Base-by-base conservation (phyloP, 179 eudicot species). In the Gypsophila paniculata region DNA sequence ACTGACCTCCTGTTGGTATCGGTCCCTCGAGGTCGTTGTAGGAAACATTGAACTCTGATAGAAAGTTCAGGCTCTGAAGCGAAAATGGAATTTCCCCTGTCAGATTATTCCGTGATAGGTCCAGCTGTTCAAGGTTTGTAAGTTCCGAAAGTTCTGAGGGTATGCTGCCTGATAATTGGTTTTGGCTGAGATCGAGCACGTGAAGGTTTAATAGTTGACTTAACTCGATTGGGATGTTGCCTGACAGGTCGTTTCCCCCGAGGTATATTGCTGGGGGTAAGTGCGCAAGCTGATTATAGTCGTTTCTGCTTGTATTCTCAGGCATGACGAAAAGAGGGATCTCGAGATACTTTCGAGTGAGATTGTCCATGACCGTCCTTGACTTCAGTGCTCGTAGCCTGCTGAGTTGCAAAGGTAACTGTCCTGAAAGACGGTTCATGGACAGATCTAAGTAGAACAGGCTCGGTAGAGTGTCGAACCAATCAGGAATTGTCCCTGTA, bases 1-100 rank as follows among this genome's bases (percentile, higher is more conserved):
- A 85, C 74, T 91, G 97, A 29, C 88, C 90, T 58, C 97, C 97
- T 34, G 82, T 77, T 61, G 97, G 96, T 82, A 89, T 82, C 19
- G 81, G 79, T 61, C 97, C 97, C 39, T 85, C 72, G 17, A 91
- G 95, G 73, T 82, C 74, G 71, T 91, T 91, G 85, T 85, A 21
- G 25, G 97, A 86, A n/a, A 89, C 90, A 70, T 83, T 86, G 80
- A 91, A 89, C 25, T 34, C 81, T 6, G 97, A 89, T 70, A 91
- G 59, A 78, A 91, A 91, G 76, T 85, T 74, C 72, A 89, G 87
- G 72, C 72, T 83, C 46, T 22, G 76, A n/a, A 91, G 85, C 5
- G 89, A 86, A 10, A 80, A 10, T 18, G 97, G 97, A 63, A 89
- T 87, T 71, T 65, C 71, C 69, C 97, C 97, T 3, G 95, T 76